Base-by-base conservation (phyloP, 768 basidiomycete genomes). In the Boletus barrowsii region DNA sequence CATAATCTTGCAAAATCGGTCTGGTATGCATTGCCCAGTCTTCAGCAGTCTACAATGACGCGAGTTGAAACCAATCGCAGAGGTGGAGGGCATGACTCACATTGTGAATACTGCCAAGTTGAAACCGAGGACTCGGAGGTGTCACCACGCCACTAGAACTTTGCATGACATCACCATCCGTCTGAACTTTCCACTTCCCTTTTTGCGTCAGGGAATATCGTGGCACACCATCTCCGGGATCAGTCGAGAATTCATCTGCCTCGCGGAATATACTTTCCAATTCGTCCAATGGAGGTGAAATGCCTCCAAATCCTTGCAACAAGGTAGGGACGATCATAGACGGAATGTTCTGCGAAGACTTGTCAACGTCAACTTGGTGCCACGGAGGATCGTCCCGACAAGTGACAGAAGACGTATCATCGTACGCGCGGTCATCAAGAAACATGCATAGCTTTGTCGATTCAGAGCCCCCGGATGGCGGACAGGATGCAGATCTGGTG, bases 1-100 rank as follows among this genome's bases (percentile, higher is more conserved):
- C 68, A 29, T 65, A 71, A 26, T 68, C 60, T 48, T 60, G 63
- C 22, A 69, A 35, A 20, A 68, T 50, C 0, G 60, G 63, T 47
- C 40, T 60, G 20, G 50, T 69, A 30, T 69, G 63, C 11, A 29
- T 13, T 0, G 62, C 60, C 68, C 68, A 69, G 6, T 67, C 58
- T 2, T 47, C 54, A 0, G 45, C 49, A 10, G 58, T 35, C 68
- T 71, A 29, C 7, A 51, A 13, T 8, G 33, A 42, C 7, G 6
- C 4, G 8, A 10, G 24, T 47, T 48, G 13, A 18, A 42, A 42
- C 14, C 2, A 18, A 22, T 15, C 10, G 3, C 13, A 36, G 7
- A 1, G 9, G 15, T 30, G 3, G 43, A 45, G 20, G 4, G 37
- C 10, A 20, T 17, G 14, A 57, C 61, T 44, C 47, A 62, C 66